Evolutionary conservation across 2,329 filamentous ascomycete genomes (phyloP), one percentile per base, ranked within the genome.

Genomic region (Pezicula radicicola): DNA sequence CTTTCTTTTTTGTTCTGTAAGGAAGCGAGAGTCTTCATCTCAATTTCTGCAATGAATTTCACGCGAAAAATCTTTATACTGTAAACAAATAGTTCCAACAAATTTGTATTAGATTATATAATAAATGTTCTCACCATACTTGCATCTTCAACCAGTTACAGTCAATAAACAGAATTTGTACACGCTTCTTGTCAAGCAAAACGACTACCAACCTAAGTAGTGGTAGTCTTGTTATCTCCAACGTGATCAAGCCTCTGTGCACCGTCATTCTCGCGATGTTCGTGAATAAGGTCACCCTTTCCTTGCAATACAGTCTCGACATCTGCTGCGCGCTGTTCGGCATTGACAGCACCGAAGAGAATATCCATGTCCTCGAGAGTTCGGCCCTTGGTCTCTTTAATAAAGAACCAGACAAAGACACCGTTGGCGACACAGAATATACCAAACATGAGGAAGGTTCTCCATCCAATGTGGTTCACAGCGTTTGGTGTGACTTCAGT

Each of bases 311-410:
- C 39, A n/a, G 13, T 50, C 46, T 60, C 56, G 18, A 60, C 51
- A 50, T 60, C 58, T 19, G 30, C 37, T 43, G 46, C 50, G 2
- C 54, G 40, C 43, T 48, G 28, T 6, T 44, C 46, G 36, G 41
- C 52, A 16, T 50, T 41, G 3, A 48, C 42, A 28, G 50, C 51
- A 28, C 53, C 56, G 19, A 64, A 66, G 7, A 65, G 48, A 8
- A 55, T 49, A 51, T 65, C 68, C 54, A 74, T 72, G 59, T 84
- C 78, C 67, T 89, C 86, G 33, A 88, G 75, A 0, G 80, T 81
- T 6, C 87, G 72, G 42, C 84, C 84, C 69, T 87, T 87, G 46
- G 85, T 89, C 70, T 88, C 85, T 52, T 85, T 84, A 52, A 88
- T 72, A 63, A 81, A 75, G 58, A 78, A 77, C 61, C 69, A 80